Conservation (phyloP, 352 stramenopile genomes). For the Pythium biforme region DNA sequence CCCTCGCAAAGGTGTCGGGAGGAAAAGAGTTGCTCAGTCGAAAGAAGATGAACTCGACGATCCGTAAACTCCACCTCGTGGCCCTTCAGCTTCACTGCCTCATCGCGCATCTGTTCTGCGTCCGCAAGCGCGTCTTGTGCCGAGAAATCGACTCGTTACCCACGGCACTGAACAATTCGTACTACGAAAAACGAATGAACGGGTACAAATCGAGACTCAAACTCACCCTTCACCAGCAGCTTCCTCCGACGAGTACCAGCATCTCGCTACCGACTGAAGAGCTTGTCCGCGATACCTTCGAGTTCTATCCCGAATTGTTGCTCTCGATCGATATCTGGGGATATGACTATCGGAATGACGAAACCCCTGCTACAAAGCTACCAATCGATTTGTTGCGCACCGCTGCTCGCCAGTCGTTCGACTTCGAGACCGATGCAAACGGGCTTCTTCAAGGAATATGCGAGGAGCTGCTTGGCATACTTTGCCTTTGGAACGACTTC, state of each 20-base stretch:
- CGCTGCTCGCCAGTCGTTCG: slow-evolving; percentile 35
- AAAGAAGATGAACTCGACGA: slow-evolving; percentile 84
- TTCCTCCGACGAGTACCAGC: slow-evolving; percentile 25
- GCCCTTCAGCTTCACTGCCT: slow-evolving; percentile 74
- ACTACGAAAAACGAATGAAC: slow-evolving; percentile 74
- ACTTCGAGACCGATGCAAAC: slow-evolving; percentile 67
- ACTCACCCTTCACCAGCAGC: slow-evolving; percentile 49
- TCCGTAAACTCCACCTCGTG: slow-evolving; percentile 75
- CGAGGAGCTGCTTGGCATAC: slow-evolving; percentile 68
- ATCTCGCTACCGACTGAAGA: slow-evolving; percentile 35
- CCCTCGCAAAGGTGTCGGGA: slow-evolving; percentile 53
- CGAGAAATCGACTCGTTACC: slow-evolving; percentile 56
- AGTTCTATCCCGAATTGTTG: slow-evolving; percentile 69
- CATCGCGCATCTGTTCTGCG: slow-evolving; percentile 66
- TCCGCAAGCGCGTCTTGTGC: slow-evolving; percentile 48
- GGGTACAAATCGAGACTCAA: slow-evolving; percentile 72
- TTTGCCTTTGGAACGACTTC: slow-evolving; percentile 80
- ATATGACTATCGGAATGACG: slow-evolving; percentile 33
- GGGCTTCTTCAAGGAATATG: slow-evolving; percentile 60
- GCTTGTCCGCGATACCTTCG: slow-evolving; percentile 56
- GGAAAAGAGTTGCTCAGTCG: slow-evolving; percentile 63
- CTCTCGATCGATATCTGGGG: slow-evolving; percentile 68
- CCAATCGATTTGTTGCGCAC: slow-evolving; percentile 49
- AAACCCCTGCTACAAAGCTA: slow-evolving; percentile 20
- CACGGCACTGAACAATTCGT: slow-evolving; percentile 64